Evolutionary conservation across 2,329 filamentous ascomycete species (phyloP).

Genomic region (Fusarium albidum): DNA sequence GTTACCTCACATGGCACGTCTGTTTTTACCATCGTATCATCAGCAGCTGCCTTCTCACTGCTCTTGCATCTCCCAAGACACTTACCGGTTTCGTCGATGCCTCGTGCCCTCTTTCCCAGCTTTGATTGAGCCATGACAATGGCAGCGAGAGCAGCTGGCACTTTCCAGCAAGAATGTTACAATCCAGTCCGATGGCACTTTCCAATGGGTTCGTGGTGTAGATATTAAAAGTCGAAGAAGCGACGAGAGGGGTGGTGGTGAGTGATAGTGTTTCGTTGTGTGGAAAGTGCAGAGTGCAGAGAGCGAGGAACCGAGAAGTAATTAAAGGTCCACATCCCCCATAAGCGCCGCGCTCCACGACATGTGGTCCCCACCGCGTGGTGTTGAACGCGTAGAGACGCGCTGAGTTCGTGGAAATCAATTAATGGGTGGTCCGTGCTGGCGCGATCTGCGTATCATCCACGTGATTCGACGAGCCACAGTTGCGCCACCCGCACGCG

Average conservation of each 20-base stretch:
- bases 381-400: slow-evolving; percentile 44
- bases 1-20: slow-evolving; percentile 36
- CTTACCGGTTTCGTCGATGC: slow-evolving; percentile 43
- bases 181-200: slow-evolving; percentile 28
- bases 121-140: slow-evolving; percentile 42
- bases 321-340: slow-evolving; percentile 28
- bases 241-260: slow-evolving; percentile 26
- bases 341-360: slow-evolving; percentile 35
- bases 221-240: slow-evolving; percentile 27
- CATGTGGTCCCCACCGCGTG: slow-evolving; percentile 13
- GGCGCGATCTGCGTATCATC: slow-evolving; percentile 28
- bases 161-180: slow-evolving; percentile 14
- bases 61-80: slow-evolving; percentile 11
- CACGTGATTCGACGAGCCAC: slow-evolving; percentile 14
- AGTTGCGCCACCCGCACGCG: not conserved
- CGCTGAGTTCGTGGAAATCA: slow-evolving; percentile 40
- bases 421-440: slow-evolving; percentile 45
- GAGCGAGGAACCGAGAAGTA: slow-evolving; percentile 19
- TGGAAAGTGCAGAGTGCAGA: not conserved
- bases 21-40: slow-evolving; percentile 19
- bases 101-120: slow-evolving; percentile 48
- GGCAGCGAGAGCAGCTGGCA: slow-evolving; percentile 25
- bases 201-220: slow-evolving; percentile 29
- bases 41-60: slow-evolving; percentile 24
- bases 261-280: slow-evolving; percentile 26